A percentile compares a stretch with the other conserved stretches of the same genome.
Evolutionary conservation across 2,329 filamentous ascomycete species (phyloP).

Genomic region (Lasiodiplodia sp.): DNA sequence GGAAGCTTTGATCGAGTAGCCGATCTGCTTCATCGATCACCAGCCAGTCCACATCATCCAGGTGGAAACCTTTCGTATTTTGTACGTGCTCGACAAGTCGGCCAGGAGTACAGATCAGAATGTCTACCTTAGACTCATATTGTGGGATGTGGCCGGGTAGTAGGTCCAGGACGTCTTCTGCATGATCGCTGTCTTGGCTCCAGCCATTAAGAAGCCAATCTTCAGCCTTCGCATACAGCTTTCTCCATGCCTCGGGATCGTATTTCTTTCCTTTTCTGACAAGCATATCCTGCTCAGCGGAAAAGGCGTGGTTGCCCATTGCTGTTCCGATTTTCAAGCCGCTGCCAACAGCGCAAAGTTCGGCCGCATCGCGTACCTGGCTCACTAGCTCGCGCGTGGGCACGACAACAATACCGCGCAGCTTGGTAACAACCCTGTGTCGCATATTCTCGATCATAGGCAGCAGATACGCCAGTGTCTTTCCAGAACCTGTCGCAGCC

Average conservation of each 20-base stretch:
- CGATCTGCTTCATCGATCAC: conserved; percentile 95
- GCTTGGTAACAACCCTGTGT: conserved; percentile 66
- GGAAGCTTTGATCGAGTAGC: conserved; percentile 87
- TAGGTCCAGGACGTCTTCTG: conserved; percentile 46
- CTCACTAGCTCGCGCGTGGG: conserved; percentile 90
- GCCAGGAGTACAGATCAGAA: conserved; percentile 90
- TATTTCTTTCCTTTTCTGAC: conserved; percentile 67
- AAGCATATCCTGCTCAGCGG: conserved; percentile 67
- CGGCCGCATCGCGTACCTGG: conserved; percentile 79
- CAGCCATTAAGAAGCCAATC: conserved; percentile 41
- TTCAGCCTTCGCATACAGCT: conserved; percentile 52
- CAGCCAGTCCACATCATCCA: conserved; percentile 83
- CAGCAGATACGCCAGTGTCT: conserved; percentile 89
- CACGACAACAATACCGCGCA: conserved; percentile 84
- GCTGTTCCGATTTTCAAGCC: conserved; percentile 81
- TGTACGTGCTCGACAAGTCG: conserved; percentile 90
- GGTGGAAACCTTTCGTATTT: conserved; percentile 79
- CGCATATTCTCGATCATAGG: conserved; percentile 83
- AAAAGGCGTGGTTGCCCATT: conserved; percentile 79
- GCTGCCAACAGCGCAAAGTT: conserved; percentile 72
- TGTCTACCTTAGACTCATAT: conserved; percentile 77
- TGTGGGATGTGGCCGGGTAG: conserved; percentile 70
- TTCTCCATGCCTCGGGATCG: conserved; percentile 66
- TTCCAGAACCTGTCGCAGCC: conserved; percentile 93
- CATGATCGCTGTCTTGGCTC: conserved; percentile 9